These are phyloP conservation scores for Gnaphalium uliginosum DNA, from an alignment of 129 eudicot species.

Conservation along the genomic window DNA sequence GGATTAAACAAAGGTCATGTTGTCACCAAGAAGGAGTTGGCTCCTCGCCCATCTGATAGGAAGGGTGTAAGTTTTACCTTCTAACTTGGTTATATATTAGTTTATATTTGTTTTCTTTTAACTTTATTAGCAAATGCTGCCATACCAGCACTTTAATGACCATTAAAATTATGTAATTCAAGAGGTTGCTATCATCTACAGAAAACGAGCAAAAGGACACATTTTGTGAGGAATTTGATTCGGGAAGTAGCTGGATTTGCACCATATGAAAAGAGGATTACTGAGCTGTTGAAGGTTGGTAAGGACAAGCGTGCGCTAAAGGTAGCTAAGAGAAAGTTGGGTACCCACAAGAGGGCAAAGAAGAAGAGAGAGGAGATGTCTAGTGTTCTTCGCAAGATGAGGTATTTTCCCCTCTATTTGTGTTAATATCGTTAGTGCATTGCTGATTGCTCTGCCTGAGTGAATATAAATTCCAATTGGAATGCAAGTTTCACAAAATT, in stretches of 20 bases:
- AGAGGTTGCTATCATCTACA: slow-evolving; percentile 1
- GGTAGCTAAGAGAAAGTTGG: slow-evolving; percentile 71
- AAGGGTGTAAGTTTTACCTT: slow-evolving; percentile 55
- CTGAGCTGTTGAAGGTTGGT: slow-evolving; percentile 74
- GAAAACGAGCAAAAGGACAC: slow-evolving; percentile 82
- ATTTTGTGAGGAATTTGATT: slow-evolving; percentile 56
- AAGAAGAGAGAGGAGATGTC: slow-evolving; percentile 88
- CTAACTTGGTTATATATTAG: neutral
- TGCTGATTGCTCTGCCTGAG: no score
- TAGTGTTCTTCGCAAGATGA: slow-evolving; percentile 71
- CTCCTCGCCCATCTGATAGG: slow-evolving; percentile 73
- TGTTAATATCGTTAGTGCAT: no score
- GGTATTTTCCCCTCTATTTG: slow-evolving; percentile 29
- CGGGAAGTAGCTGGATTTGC: slow-evolving; percentile 81
- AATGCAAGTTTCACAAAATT: no score
- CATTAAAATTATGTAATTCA: no score
- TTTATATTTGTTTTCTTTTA: neutral
- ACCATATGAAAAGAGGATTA: slow-evolving; percentile 75
- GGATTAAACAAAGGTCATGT: slow-evolving; percentile 82
- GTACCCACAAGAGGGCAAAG: slow-evolving; percentile 91
- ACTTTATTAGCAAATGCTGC: neutral
- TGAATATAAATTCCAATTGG: no score
- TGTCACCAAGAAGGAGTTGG: slow-evolving; percentile 68
- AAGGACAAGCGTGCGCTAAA: slow-evolving; percentile 79
- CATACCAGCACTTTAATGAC: neutral